Evolutionary conservation across 176 grass and related monocot species (phyloP).

Genomic region (Tuctoria greenei): DNA sequence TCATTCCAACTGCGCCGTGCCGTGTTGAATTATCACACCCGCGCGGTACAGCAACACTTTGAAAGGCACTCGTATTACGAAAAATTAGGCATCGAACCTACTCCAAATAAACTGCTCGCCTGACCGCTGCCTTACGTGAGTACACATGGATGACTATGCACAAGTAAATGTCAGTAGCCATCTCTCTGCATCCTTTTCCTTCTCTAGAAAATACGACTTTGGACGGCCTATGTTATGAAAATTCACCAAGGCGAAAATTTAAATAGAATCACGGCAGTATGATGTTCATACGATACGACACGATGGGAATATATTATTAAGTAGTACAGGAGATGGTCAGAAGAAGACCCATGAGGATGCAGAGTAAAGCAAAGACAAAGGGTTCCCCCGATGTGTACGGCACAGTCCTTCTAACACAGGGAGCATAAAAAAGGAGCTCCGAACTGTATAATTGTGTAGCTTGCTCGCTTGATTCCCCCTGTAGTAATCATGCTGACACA

Average conservation of each 20-base stretch:
- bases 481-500: slow-evolving; percentile 51
- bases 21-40: slow-evolving; percentile 41
- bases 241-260: slow-evolving; percentile 10
- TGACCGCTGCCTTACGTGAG: slow-evolving; percentile 31
- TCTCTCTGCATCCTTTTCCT: background rate
- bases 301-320: slow-evolving; percentile 51
- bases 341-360: slow-evolving; percentile 43
- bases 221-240: slow-evolving; percentile 17
- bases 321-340: background rate
- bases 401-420: slow-evolving; percentile 31
- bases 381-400: slow-evolving; percentile 35
- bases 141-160: background rate
- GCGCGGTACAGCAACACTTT: slow-evolving; percentile 1
- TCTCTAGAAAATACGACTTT: background rate
- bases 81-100: slow-evolving; percentile 1
- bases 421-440: slow-evolving; percentile 3
- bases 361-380: slow-evolving; percentile 54
- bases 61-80: slow-evolving; percentile 18
- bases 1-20: slow-evolving; percentile 22
- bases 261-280: slow-evolving; percentile 26
- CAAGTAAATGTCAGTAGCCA: slow-evolving; percentile 16
- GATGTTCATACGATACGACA: slow-evolving; percentile 40
- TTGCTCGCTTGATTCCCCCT: slow-evolving; percentile 42
- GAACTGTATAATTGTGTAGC: slow-evolving; percentile 25
- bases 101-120: background rate